Conservation (phyloP, 139 green algal genomes). For the Chlorella sorokiniana region DNA sequence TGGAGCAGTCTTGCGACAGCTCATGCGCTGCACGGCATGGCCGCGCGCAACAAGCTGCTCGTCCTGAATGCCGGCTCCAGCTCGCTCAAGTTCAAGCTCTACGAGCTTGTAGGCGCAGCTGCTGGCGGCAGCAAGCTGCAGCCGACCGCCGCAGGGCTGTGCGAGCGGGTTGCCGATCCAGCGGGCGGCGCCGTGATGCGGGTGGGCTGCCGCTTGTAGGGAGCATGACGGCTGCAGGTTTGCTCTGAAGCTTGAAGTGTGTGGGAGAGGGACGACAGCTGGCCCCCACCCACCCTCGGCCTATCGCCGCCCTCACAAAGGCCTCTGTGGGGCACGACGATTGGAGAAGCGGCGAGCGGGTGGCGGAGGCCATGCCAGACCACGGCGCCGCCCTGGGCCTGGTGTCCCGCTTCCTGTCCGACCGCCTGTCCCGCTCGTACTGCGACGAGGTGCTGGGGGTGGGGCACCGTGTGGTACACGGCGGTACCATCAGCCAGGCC, state of each 20-base stretch:
- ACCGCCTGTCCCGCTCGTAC: neutral
- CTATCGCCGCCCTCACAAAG: too few relatives aligned
- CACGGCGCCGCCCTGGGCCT: constrained; percentile 58
- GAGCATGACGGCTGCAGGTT: too few relatives aligned
- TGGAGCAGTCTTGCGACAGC: too few relatives aligned
- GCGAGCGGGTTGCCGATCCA: constrained; percentile 75
- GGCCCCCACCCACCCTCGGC: too few relatives aligned
- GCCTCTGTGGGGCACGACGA: neutral
- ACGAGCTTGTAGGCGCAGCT: neutral
- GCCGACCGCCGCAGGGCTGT: constrained; percentile 39
- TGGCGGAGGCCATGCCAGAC: constrained; percentile 43
- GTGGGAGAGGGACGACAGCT: too few relatives aligned
- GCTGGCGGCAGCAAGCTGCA: neutral
- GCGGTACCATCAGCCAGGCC: constrained; percentile 64
- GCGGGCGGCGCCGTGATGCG: neutral
- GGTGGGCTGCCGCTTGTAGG: neutral
- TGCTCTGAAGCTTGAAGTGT: too few relatives aligned
- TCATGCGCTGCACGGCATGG: too few relatives aligned
- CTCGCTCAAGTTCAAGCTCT: neutral
- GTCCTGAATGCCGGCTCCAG: neutral
- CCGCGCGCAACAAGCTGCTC: neutral
- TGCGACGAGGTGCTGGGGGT: constrained; percentile 43
- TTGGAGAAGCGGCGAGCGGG: constrained; percentile 5
- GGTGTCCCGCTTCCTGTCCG: constrained; percentile 54
- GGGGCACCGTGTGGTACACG: constrained; percentile 85